Base-by-base conservation (phyloP, 345 rosid genomes). In the Corymbia maculata region DNA sequence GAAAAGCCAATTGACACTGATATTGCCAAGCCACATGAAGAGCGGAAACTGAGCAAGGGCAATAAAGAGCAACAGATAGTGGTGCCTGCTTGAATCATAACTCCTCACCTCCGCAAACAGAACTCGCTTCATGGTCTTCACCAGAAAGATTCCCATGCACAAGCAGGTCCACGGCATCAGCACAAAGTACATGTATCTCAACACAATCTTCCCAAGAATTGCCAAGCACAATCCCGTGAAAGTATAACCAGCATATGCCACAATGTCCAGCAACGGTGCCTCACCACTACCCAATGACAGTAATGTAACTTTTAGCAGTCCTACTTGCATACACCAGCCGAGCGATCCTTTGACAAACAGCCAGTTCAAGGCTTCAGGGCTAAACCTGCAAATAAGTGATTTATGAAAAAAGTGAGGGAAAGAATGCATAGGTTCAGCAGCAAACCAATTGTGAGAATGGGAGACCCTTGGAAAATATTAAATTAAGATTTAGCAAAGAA, bases 51-150 rank as follows among this genome's bases (percentile, higher is more conserved):
- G 99, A 14, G 95, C 97, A 90, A 98, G 90, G 86, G 97, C 99
- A 55, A 98, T 95, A 91, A 96, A 93, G 88, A 98, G 93, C 91
- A 97, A 90, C 93, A 97, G 94, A 89, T 94, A 98, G 90, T 97
- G 98, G 90, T 97, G 99, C 94, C 92, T 93, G 97, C 97, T 98
- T 4, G 98, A 93, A 92, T 97, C 99, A 42, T 93, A 94, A 87
- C 92, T 96, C 92, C 99, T 92, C 92, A 94, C 96, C 92, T 96
- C 99, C 6, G 98, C 95, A n/a, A 93, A 97, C 55, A 97, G 96
- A 64, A 97, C 99, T 90, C 99, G 94, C 94, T 97, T 98, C 98
- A 96, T 96, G 11, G 99, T 98, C 96, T 97, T 98, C 89, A 96
- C 98, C 93, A 98, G 90, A 95, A 98, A 98, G 86, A 95, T 88